Percentiles rank a stretch among this genome's conserved stretches.
These are phyloP conservation scores for Cryomyces minteri DNA, from an alignment of 495 filamentous ascomycete species.

Conservation along the genomic window DNA sequence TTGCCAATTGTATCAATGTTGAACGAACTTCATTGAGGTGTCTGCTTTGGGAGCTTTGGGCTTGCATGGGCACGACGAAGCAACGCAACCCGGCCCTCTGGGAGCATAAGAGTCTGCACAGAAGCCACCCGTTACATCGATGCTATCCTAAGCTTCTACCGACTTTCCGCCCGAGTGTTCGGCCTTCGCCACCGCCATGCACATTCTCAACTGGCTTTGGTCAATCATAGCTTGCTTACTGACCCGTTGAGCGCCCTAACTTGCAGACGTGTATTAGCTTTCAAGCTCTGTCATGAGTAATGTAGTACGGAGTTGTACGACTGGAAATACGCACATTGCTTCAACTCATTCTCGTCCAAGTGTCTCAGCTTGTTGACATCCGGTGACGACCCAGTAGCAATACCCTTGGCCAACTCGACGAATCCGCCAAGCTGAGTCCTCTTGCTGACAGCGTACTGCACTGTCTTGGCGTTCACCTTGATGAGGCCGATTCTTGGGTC, in stretches of 20 bases:
- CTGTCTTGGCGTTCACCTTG: slow-evolving; percentile 40
- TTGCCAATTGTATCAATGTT: no score
- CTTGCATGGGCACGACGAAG: no score
- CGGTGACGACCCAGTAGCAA: slow-evolving; percentile 52
- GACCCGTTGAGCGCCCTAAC: background rate
- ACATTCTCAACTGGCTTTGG: no score
- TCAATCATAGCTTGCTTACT: background rate
- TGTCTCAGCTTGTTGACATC: slow-evolving; percentile 64
- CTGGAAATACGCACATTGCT: slow-evolving; percentile 10
- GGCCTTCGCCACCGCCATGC: no score
- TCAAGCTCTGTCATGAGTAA: background rate
- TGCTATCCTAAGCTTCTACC: no score
- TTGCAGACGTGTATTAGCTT: background rate
- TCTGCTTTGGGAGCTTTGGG: no score
- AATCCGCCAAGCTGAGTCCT: slow-evolving; percentile 37
- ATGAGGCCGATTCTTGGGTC: slow-evolving; percentile 69
- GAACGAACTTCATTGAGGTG: no score
- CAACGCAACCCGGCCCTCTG: no score
- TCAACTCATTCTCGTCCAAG: slow-evolving; percentile 47
- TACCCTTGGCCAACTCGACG: slow-evolving; percentile 57
- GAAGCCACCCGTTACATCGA: no score
- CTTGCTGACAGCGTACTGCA: slow-evolving; percentile 38
- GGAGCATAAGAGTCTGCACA: no score
- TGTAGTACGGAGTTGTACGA: background rate
- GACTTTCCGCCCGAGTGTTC: no score